These are phyloP conservation scores for Solanum etuberosum DNA, from an alignment of 257 asterid genomes.

Conservation along the genomic window DNA sequence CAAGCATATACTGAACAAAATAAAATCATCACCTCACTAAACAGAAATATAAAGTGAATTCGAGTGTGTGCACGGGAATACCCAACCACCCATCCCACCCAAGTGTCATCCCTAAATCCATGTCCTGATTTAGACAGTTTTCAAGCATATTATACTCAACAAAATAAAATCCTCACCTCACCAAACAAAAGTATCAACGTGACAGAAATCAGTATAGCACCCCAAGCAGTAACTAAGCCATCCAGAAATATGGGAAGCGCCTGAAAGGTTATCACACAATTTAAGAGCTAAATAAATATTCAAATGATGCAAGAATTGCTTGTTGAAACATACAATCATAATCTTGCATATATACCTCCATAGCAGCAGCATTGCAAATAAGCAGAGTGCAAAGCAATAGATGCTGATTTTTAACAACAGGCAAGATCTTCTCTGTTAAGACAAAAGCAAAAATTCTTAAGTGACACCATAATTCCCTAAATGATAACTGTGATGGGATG, in stretches of 20 bases:
- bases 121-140: background rate
- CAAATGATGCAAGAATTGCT: background rate
- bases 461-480: background rate
- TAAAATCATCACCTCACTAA: slow-evolving; percentile 63
- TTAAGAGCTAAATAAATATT: background rate
- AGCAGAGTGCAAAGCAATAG: slow-evolving; percentile 75
- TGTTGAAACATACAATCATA: background rate
- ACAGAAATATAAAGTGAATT: slow-evolving; percentile 36
- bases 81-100: background rate
- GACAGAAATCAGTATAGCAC: slow-evolving; percentile 86
- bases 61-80: background rate
- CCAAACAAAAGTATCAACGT: slow-evolving; percentile 90
- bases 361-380: slow-evolving; percentile 82
- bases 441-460: background rate
- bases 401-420: slow-evolving; percentile 75
- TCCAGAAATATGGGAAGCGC: slow-evolving; percentile 94
- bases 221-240: slow-evolving; percentile 58
- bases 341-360: slow-evolving; percentile 50
- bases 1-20: background rate
- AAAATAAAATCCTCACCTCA: slow-evolving; percentile 42
- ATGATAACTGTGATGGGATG: background rate
- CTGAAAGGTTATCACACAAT: slow-evolving; percentile 24
- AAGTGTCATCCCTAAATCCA: background rate
- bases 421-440: slow-evolving; percentile 63
- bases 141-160: background rate